phyloP scores from a whole-genome alignment of 225 moss, liverwort and hornwort species.

The Marchantia polymorpha region DNA sequence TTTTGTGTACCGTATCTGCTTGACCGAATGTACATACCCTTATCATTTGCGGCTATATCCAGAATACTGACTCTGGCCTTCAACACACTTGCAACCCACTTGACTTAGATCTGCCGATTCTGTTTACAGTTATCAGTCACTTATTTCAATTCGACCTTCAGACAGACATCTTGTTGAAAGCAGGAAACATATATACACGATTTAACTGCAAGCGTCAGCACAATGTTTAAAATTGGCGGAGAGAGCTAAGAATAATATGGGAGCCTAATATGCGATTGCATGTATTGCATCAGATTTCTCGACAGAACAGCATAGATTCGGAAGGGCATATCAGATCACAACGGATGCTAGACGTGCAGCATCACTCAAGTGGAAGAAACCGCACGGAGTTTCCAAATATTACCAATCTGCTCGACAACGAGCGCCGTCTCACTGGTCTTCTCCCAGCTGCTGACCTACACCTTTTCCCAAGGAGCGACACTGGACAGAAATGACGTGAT shows the following conservation, averaged over 20 bases:
- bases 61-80: not conserved
- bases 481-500: conserved; percentile 29
- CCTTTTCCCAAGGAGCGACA: conserved; percentile 24
- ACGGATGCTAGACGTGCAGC: conserved; percentile 28
- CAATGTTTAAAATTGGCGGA: too few species aligned
- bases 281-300: conserved; percentile 9
- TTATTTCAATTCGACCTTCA: not conserved
- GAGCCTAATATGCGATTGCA: not conserved
- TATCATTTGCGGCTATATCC: conserved; percentile 12
- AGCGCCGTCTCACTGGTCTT: conserved; percentile 25
- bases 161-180: too few species aligned
- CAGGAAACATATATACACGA: too few species aligned
- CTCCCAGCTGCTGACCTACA: conserved; percentile 26
- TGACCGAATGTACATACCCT: not conserved
- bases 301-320: conserved; percentile 23
- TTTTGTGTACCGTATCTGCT: conserved; percentile 16
- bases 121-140: too few species aligned
- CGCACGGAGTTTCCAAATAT: conserved; percentile 17
- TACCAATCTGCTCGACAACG: conserved; percentile 32
- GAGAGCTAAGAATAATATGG: not conserved
- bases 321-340: not conserved
- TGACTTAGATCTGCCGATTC: too few species aligned
- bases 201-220: too few species aligned
- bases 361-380: conserved; percentile 37
- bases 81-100: too few species aligned